Conservation (phyloP, 805 yeast genomes). For the Zygoascus bituminiphila region DNA sequence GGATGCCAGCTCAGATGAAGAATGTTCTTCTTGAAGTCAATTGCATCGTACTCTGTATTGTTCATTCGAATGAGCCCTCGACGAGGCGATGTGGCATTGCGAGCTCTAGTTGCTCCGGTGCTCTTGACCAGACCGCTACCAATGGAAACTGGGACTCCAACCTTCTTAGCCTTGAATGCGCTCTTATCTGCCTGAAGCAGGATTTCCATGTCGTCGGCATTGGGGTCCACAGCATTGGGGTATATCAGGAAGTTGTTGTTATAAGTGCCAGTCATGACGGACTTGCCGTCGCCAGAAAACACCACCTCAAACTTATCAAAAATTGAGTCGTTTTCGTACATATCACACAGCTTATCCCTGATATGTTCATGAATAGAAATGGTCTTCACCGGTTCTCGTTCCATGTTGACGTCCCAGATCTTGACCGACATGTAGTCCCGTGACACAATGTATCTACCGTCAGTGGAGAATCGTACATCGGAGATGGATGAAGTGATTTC, state of each 20-base stretch:
- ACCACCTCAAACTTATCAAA: slow-evolving; percentile 97
- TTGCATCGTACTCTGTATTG: slow-evolving; percentile 63
- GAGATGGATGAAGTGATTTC: slow-evolving; percentile 92
- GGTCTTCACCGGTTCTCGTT: slow-evolving; percentile 85
- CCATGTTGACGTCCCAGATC: slow-evolving; percentile 98
- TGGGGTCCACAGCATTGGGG: slow-evolving; percentile 54
- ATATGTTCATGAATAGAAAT: slow-evolving; percentile 93
- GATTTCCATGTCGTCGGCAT: slow-evolving; percentile 48
- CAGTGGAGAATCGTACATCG: slow-evolving; percentile 84
- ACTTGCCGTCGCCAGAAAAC: slow-evolving; percentile 84
- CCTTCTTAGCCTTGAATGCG: slow-evolving; percentile 79
- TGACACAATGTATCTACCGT: slow-evolving; percentile 92
- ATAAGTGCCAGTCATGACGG: slow-evolving; percentile 95
- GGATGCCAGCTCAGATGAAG: slow-evolving; percentile 99
- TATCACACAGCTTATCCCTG: slow-evolving; percentile 88
- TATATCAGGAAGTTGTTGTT: slow-evolving; percentile 95
- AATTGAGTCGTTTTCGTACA: slow-evolving; percentile 96
- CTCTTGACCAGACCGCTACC: slow-evolving; percentile 28
- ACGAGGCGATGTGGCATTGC: slow-evolving; percentile 13
- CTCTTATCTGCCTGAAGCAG: slow-evolving; percentile 95
- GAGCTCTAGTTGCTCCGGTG: background rate
- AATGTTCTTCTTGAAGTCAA: slow-evolving; percentile 91
- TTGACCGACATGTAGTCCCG: slow-evolving; percentile 96
- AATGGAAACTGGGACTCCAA: slow-evolving; percentile 37
- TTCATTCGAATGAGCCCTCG: slow-evolving; percentile 38